Percentiles rank a stretch among this genome's conserved stretches.
Evolutionary conservation across 2,329 filamentous ascomycete genomes (phyloP).

Genomic region (Aspergillus sp.): DNA sequence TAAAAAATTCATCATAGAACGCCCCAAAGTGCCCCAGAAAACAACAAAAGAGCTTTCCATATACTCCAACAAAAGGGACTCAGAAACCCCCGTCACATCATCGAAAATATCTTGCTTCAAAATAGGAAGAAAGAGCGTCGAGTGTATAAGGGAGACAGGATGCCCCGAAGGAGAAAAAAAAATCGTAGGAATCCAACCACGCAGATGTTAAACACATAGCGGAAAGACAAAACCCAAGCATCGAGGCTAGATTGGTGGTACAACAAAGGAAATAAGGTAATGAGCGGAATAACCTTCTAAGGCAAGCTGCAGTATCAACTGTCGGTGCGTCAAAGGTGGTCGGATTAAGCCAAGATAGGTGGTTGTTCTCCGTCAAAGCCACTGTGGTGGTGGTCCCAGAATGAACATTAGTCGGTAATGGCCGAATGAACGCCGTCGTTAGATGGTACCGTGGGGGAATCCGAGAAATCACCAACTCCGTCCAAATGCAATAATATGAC

Average conservation of each 20-base stretch:
- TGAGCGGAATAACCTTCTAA: constrained; percentile 14
- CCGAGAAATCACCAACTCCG: constrained; percentile 29
- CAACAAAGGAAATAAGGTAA: constrained; percentile 16
- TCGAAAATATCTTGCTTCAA: constrained; percentile 8
- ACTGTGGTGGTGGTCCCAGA: constrained; percentile 9
- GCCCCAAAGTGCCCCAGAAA: constrained; percentile 13
- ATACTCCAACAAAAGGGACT: constrained; percentile 17
- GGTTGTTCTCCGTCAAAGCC: constrained; percentile 2
- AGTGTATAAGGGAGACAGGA: neutral
- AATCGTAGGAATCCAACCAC: constrained; percentile 11
- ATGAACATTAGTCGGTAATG: constrained; percentile 14
- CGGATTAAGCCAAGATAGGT: constrained; percentile 7
- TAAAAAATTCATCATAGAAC: constrained; percentile 12
- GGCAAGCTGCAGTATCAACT: neutral
- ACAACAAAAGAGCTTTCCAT: constrained; percentile 6
- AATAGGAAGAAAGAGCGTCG: constrained; percentile 10
- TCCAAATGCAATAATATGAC: constrained; percentile 34
- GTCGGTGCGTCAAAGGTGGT: constrained; percentile 10
- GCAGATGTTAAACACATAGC: constrained; percentile 11
- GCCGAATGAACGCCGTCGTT: constrained; percentile 24
- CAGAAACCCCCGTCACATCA: constrained; percentile 6
- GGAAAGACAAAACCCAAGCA: constrained; percentile 10
- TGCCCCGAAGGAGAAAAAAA: constrained; percentile 4
- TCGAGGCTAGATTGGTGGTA: constrained; percentile 15
- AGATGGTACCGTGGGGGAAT: constrained; percentile 22